Conservation (phyloP, 768 basidiomycete species). For the Suillus subalutaceus region DNA sequence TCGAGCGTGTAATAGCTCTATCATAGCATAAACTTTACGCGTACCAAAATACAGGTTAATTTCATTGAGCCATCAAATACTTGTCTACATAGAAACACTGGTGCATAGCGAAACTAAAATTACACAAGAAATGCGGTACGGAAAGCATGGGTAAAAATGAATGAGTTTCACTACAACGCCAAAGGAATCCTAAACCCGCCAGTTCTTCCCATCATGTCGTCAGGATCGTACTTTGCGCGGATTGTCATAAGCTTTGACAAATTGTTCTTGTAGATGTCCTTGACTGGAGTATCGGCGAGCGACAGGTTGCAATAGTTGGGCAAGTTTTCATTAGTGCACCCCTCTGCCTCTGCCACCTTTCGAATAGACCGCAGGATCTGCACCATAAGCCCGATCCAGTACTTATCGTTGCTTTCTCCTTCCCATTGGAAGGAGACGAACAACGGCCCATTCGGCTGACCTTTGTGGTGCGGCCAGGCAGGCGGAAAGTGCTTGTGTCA, state of each 20-base stretch:
- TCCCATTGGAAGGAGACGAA: constrained; percentile 20
- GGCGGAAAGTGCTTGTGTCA: constrained; percentile 8
- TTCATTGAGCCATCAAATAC: not conserved
- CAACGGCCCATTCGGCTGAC: constrained; percentile 18
- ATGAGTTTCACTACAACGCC: not conserved
- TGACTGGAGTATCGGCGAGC: constrained; percentile 9
- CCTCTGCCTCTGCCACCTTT: not conserved
- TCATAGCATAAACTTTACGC: too few species aligned
- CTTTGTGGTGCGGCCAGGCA: constrained; percentile 21
- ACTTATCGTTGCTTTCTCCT: constrained; percentile 11
- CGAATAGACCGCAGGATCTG: constrained; percentile 5
- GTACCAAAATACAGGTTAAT: not conserved
- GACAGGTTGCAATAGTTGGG: constrained; percentile 17
- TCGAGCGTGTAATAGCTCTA: too few species aligned
- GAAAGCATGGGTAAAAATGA: not conserved
- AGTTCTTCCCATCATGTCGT: constrained; percentile 15
- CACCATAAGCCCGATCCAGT: constrained; percentile 16
- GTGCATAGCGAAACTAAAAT: not conserved
- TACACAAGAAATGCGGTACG: not conserved
- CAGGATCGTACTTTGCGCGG: constrained; percentile 17
- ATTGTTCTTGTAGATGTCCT: constrained; percentile 15
- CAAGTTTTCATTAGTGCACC: not conserved
- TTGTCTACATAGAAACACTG: not conserved
- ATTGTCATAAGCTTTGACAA: constrained; percentile 4
- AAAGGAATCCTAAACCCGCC: constrained; percentile 23